Conservation (phyloP, 2,329 filamentous ascomycete species). For the Trichoderma harzianum region DNA sequence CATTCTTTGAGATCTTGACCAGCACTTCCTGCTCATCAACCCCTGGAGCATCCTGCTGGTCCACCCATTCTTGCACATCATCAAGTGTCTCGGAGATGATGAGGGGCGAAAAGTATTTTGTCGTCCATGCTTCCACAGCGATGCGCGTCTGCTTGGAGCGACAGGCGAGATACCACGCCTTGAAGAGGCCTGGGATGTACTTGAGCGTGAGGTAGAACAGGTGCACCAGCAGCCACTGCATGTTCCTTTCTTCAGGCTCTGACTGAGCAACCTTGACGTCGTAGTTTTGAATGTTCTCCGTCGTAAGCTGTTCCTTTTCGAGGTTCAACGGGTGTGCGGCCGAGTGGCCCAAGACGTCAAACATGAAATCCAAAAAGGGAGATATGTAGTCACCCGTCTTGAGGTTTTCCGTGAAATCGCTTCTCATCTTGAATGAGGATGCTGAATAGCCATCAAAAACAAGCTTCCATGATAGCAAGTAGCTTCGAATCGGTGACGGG, state of each 20-base stretch:
- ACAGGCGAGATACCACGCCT: conserved; percentile 79
- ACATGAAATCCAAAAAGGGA: conserved; percentile 72
- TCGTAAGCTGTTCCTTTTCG: conserved; percentile 61
- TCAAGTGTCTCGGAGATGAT: conserved; percentile 64
- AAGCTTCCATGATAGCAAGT: conserved; percentile 84
- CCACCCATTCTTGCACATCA: conserved; percentile 66
- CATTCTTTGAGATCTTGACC: conserved; percentile 68
- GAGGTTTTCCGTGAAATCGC: conserved; percentile 74
- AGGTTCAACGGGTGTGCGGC: conserved; percentile 71
- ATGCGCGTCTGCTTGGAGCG: conserved; percentile 76
- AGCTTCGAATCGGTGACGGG: conserved; percentile 68
- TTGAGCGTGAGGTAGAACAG: conserved; percentile 80
- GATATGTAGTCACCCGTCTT: conserved; percentile 68
- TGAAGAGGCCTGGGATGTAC: conserved; percentile 74
- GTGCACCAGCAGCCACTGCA: conserved; percentile 80
- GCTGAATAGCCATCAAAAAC: conserved; percentile 81
- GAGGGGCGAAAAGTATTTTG: conserved; percentile 73
- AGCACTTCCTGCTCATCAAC: conserved; percentile 54
- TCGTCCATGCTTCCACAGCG: conserved; percentile 79
- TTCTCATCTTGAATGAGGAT: conserved; percentile 77
- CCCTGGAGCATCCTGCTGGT: conserved; percentile 45
- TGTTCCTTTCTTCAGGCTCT: conserved; percentile 65
- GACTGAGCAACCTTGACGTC: conserved; percentile 50
- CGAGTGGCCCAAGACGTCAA: conserved; percentile 79
- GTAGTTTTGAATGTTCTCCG: conserved; percentile 54